phyloP scores from a whole-genome alignment of 2,329 filamentous ascomycete species.

The Botrytis medusae region DNA sequence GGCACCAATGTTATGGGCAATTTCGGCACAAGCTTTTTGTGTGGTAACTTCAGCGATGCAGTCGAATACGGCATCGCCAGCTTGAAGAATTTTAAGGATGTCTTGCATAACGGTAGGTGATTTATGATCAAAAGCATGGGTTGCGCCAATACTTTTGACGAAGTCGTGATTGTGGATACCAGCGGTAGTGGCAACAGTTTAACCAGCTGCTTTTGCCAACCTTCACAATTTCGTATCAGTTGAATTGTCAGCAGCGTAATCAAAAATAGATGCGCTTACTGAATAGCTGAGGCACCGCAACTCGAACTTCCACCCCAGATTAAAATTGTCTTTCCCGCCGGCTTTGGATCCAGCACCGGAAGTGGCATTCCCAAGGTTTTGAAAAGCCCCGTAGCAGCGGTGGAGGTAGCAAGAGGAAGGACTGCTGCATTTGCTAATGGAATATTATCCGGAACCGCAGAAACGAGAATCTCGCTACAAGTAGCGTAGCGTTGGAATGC shows the following conservation, averaged over 20 bases:
- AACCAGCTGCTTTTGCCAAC: conserved; percentile 39
- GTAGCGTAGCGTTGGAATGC: conserved; percentile 41
- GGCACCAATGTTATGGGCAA: conserved; percentile 36
- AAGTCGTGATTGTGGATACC: conserved; percentile 46
- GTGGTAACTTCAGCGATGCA: conserved; percentile 33
- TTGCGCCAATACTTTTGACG: conserved; percentile 46
- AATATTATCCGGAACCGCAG: conserved; percentile 35
- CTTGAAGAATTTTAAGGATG: conserved; percentile 26
- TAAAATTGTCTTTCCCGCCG: conserved; percentile 29
- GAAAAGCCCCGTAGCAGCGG: conserved; percentile 41
- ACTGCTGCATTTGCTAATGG: conserved; percentile 40
- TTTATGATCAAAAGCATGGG: conserved; percentile 48
- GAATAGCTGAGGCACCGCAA: conserved; percentile 29
- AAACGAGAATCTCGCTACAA: conserved; percentile 32
- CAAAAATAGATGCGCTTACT: conserved; percentile 2
- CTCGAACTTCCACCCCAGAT: conserved; percentile 34
- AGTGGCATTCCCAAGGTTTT: conserved; percentile 25
- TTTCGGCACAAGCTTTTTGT: conserved; percentile 35
- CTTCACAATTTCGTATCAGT: background rate
- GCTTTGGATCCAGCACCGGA: conserved; percentile 24
- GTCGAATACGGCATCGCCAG: conserved; percentile 32
- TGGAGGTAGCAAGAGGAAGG: conserved; percentile 40
- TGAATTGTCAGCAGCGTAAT: background rate
- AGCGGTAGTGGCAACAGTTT: conserved; percentile 47
- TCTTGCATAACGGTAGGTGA: conserved; percentile 27